Percentiles rank a stretch among this genome's conserved stretches.
These are phyloP conservation scores for Agaricus blazei DNA, from an alignment of 768 basidiomycete genomes.

Conservation along the genomic window DNA sequence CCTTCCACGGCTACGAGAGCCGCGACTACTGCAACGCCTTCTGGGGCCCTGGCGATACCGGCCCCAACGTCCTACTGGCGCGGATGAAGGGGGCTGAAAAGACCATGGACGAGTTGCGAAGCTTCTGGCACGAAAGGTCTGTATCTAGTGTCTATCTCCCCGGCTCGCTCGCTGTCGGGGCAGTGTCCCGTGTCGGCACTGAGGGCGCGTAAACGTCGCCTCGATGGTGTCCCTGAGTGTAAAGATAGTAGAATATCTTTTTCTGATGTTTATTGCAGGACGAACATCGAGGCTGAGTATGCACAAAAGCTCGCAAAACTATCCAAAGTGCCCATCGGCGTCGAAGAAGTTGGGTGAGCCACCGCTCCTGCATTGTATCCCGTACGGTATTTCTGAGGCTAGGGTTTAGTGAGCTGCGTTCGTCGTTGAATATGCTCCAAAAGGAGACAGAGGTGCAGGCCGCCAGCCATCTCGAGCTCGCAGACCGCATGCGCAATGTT, in stretches of 20 bases:
- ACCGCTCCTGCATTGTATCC: not conserved
- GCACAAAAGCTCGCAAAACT: conserved; percentile 75
- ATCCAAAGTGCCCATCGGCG: conserved; percentile 71
- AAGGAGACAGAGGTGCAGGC: conserved; percentile 82
- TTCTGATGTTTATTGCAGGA: conserved; percentile 38
- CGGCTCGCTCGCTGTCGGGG: not conserved
- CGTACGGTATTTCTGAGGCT: not conserved
- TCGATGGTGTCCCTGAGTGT: not conserved
- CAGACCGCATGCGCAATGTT: conserved; percentile 63
- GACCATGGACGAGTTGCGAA: conserved; percentile 84
- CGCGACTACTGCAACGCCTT: conserved; percentile 94
- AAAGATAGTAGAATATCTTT: not conserved
- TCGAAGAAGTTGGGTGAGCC: conserved; percentile 87
- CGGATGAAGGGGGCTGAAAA: conserved; percentile 80
- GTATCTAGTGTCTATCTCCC: conserved; percentile 17
- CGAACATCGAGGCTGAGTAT: conserved; percentile 91
- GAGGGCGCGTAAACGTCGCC: not conserved
- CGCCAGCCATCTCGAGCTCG: conserved; percentile 63
- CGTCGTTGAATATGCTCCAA: conserved; percentile 73
- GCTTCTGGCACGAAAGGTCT: conserved; percentile 92
- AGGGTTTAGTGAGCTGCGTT: conserved; percentile 64
- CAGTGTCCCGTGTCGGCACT: not conserved
- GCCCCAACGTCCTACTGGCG: conserved; percentile 84
- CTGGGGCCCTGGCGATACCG: conserved; percentile 84
- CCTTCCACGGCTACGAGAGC: conserved; percentile 31